Base-by-base conservation (phyloP, 225 moss, liverwort and hornwort genomes). In the Asterella californica region DNA sequence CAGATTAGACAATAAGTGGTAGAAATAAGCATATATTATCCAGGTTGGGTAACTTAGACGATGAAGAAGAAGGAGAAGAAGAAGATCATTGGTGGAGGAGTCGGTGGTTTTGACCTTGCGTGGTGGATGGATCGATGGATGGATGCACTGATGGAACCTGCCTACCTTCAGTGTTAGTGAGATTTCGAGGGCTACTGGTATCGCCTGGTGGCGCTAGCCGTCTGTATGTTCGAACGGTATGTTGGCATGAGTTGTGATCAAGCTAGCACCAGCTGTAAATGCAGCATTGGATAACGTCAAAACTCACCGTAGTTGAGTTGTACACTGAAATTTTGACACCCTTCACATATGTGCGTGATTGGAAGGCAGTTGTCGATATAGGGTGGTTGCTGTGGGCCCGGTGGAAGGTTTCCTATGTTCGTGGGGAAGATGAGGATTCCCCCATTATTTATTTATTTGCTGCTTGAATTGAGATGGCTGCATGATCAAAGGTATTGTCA, bases 241-340 rank as follows among this genome's bases (percentile, higher is more conserved):
- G 79, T 64, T 45, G 15, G 54, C 52, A 10, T 67, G 64, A 59
- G 34, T 54, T 62, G 72, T 73, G 29, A 37, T 76, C 76, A n/a
- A 80, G 76, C 48, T 72, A 66, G 72, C 55, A 46, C 71, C 55
- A 80, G 62, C 60, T 83, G 62, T 72, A 38, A 52, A 50, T 76
- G 76, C 70, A 21, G 42, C 66, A 72, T 65, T 72, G 79, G 76
- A 55, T 79, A 53, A 80, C 68, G 61, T 38, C 55, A 78, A 77
- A 78, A 80, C 77, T 77, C 64, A 46, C 63, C 71, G 42, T 77
- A 63, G 63, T 72, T 72, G 46, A 77, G 63, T 65, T 77, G 77
- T 77, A 77, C 62, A 64, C 61, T 61, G 22, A 76, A 76, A 57
- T 76, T 76, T 54, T 74, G 74, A 74, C 52, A 29, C 57, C 33